These are phyloP conservation scores for Triangularia setosa DNA, from an alignment of 2,329 filamentous ascomycete species.

Conservation along the genomic window DNA sequence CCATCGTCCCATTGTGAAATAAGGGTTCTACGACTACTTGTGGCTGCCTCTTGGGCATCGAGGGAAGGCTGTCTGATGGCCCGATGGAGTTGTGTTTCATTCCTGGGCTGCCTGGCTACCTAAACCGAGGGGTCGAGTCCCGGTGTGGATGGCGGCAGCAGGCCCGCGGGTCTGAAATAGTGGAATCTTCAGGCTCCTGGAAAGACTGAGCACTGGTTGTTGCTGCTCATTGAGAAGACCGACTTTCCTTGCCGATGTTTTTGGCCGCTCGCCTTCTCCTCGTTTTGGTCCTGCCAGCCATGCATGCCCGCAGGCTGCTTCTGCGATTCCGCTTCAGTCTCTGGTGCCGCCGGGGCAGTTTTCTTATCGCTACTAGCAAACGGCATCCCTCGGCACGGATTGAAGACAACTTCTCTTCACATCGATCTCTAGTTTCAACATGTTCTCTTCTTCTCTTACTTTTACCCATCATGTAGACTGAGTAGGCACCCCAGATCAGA, in stretches of 20 bases:
- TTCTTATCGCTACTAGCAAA: background rate
- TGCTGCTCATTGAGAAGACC: no score
- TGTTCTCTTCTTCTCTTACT: no score
- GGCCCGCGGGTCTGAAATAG: background rate
- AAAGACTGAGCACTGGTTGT: background rate
- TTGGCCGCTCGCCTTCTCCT: background rate
- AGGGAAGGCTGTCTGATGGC: background rate
- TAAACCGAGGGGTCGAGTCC: background rate
- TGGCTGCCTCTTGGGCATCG: background rate
- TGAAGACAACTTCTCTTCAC: background rate
- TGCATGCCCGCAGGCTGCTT: background rate
- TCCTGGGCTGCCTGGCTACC: background rate
- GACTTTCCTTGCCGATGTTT: no score
- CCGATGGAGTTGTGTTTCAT: background rate
- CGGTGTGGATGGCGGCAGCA: background rate
- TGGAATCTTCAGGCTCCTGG: no score
- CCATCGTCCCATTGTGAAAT: background rate
- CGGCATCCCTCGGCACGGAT: background rate
- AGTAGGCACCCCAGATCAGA: no score
- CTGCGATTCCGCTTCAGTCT: background rate
- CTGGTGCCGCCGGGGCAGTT: background rate
- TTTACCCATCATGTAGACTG: no score
- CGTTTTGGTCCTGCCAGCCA: background rate
- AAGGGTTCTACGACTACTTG: background rate
- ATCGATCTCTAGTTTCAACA: background rate